Percentiles rank a stretch among this genome's conserved stretches.
Evolutionary conservation across 2,329 filamentous ascomycete genomes (phyloP).

Genomic region (Fonsecaea nubica): DNA sequence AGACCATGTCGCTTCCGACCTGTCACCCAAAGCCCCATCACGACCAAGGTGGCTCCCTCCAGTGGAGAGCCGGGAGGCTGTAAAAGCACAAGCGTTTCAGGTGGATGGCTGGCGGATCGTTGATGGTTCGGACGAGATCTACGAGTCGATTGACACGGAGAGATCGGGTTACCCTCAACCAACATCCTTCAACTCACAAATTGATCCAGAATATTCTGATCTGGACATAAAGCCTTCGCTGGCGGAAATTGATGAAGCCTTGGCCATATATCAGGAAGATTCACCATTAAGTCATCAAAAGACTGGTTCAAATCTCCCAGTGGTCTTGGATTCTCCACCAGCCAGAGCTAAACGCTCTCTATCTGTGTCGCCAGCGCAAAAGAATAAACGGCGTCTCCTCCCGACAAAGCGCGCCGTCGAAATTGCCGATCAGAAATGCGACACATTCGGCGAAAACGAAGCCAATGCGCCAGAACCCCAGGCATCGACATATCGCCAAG

Average conservation of each 20-base stretch:
- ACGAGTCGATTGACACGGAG: slow-evolving; percentile 18
- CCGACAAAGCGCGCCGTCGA: slow-evolving; percentile 19
- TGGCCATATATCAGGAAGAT: background rate
- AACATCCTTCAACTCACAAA: background rate
- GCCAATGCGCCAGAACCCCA: background rate
- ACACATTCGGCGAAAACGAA: background rate
- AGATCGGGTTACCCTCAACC: background rate
- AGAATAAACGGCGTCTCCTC: slow-evolving; percentile 19
- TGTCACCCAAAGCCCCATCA: background rate
- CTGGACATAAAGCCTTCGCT: slow-evolving; percentile 1
- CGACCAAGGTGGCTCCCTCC: slow-evolving; percentile 23
- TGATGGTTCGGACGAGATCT: slow-evolving; percentile 24
- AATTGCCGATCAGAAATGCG: slow-evolving; percentile 16
- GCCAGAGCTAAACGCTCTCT: background rate
- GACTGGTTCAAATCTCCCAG: background rate
- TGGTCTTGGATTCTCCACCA: background rate
- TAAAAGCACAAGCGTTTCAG: slow-evolving; percentile 15
- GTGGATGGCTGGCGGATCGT: slow-evolving; percentile 20
- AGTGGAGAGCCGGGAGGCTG: slow-evolving; percentile 27
- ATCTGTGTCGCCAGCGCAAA: background rate
- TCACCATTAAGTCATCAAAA: background rate
- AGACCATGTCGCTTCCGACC: background rate
- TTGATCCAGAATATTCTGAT: background rate
- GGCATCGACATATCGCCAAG: background rate
- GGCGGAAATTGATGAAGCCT: background rate